Conservation (phyloP, 257 asterid species). For the Penstemon barbatus region DNA sequence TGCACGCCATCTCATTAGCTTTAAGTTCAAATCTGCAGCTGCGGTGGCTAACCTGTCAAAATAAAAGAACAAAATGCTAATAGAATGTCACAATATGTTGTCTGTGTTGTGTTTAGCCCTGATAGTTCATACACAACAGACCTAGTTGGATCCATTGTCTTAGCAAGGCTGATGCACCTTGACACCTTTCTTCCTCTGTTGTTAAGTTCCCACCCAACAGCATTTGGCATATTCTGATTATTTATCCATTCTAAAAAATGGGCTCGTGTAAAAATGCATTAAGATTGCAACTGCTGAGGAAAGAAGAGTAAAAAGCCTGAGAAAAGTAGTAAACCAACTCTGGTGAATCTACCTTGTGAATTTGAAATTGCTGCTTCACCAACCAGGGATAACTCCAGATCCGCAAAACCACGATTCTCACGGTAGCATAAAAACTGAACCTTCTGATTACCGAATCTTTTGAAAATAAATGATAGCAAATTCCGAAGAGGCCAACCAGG, state of each 20-base stretch:
- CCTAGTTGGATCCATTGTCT: slow-evolving; percentile 94
- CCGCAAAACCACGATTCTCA: slow-evolving; percentile 90
- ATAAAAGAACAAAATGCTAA: slow-evolving; percentile 24
- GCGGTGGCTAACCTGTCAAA: slow-evolving; percentile 72
- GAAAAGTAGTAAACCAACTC: slow-evolving; percentile 21
- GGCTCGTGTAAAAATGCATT: slow-evolving; percentile 28
- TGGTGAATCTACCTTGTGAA: slow-evolving; percentile 59
- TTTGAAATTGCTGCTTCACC: slow-evolving; percentile 74
- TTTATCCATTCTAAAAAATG: slow-evolving; percentile 50
- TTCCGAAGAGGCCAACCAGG: slow-evolving; percentile 99
- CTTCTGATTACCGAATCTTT: slow-evolving; percentile 68
- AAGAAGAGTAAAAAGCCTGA: slow-evolving; percentile 17
- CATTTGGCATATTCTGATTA: slow-evolving; percentile 55
- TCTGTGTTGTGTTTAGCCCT: slow-evolving; percentile 9
- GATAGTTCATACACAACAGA: slow-evolving; percentile 28
- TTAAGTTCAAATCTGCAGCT: slow-evolving; percentile 97
- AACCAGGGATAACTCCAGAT: slow-evolving; percentile 69
- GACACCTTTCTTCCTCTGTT: slow-evolving; percentile 57
- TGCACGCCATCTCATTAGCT: slow-evolving; percentile 96
- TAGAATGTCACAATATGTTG: slow-evolving; percentile 13
- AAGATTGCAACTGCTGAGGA: slow-evolving; percentile 13
- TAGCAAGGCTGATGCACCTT: slow-evolving; percentile 80
- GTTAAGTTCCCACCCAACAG: slow-evolving; percentile 84
- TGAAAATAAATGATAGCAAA: slow-evolving; percentile 62
- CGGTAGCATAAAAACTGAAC: slow-evolving; percentile 77